Evolutionary conservation across 768 basidiomycete genomes (phyloP).

Genomic region (Termitomyces sp.): DNA sequence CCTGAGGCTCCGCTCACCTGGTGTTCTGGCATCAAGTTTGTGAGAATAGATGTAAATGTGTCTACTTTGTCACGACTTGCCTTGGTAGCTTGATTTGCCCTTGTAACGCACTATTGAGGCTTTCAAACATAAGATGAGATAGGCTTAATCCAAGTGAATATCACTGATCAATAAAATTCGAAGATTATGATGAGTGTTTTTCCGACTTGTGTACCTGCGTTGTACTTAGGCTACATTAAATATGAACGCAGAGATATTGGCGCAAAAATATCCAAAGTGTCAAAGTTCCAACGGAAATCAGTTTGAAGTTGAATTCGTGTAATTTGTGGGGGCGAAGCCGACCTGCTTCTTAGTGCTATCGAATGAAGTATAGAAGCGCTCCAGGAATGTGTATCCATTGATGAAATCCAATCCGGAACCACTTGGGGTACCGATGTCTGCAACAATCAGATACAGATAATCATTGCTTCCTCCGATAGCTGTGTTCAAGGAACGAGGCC

Average conservation of each 20-base stretch:
- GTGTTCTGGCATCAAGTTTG: no score
- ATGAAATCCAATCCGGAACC: conserved; percentile 51
- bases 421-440: conserved; percentile 28
- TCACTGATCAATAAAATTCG: background rate
- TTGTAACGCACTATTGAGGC: no score
- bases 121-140: no score
- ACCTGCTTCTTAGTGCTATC: conserved; percentile 53
- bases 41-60: no score
- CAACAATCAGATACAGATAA: conserved; percentile 29
- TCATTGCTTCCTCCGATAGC: conserved; percentile 24
- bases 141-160: no score
- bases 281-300: conserved; percentile 13
- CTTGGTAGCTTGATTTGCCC: no score
- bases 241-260: background rate
- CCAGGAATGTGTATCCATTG: conserved; percentile 47
- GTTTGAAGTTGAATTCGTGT: conserved; percentile 39
- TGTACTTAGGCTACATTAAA: background rate
- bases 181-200: background rate
- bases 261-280: no score
- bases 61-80: no score
- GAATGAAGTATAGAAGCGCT: conserved; percentile 62
- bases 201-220: background rate
- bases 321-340: conserved; percentile 49
- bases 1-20: no score
- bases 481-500: conserved; percentile 29